Evolutionary conservation across 306 rosid genomes (phyloP).

Genomic region (Hippophae tibetana): DNA sequence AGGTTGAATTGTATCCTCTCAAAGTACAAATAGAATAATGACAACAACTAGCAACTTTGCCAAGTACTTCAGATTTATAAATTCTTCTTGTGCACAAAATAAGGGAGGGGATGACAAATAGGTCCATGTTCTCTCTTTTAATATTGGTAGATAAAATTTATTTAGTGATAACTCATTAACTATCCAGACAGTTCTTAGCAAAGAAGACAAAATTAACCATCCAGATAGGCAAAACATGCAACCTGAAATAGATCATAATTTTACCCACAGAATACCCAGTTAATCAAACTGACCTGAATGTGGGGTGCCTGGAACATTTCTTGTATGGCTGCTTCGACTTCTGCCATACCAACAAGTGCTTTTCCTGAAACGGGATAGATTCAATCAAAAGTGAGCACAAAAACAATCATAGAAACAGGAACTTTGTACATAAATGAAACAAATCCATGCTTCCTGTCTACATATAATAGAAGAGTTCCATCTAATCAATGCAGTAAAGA

Average conservation of each 20-base stretch:
- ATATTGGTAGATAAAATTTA: no score
- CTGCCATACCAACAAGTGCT: constrained; percentile 58
- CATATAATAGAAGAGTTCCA: no score
- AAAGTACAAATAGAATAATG: no score
- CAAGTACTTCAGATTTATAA: no score
- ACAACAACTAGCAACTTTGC: no score
- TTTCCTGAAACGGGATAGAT: constrained; percentile 35
- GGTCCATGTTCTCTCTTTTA: no score
- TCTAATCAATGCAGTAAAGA: no score
- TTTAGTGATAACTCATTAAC: no score
- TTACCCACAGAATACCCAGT: background rate
- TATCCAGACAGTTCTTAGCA: background rate
- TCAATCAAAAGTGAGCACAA: constrained; percentile 15
- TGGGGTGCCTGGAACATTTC: constrained; percentile 99
- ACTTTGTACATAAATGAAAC: background rate
- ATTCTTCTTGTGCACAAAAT: no score
- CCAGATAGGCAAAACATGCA: constrained; percentile 6
- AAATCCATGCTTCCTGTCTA: constrained; percentile 2
- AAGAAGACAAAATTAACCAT: background rate
- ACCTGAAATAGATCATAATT: constrained; percentile 7
- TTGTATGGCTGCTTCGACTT: constrained; percentile 85
- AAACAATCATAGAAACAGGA: constrained; percentile 6
- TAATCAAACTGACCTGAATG: constrained; percentile 62
- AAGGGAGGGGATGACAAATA: no score
- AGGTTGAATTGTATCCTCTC: no score